Evolutionary conservation across 1,284 basidiomycete genomes (phyloP), one percentile per base, ranked within the genome.

Genomic region (Moesziomyces sp.): DNA sequence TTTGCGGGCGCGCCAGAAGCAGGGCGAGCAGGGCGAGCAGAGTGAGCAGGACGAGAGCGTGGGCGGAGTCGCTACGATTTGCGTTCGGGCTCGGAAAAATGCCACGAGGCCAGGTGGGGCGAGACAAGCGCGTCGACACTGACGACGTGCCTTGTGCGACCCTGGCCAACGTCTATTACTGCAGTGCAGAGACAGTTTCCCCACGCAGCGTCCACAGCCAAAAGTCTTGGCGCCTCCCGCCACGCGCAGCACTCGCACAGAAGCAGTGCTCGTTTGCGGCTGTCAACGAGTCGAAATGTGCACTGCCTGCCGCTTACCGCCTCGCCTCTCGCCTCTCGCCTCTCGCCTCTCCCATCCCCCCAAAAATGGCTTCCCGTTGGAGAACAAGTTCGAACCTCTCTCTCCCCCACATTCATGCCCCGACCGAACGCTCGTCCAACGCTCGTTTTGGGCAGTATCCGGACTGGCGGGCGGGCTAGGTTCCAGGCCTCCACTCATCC

Each of bases 51-150:
- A 18, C 13, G 35, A 40, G 38, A 34, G 30, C 30, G 10, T n/a
- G 38, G 38, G 38, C 38, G 16, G 38, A 40, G 38, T 40, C 14
- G 38, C 38, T 6, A 40, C 38, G 38, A 40, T 53, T 45, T 53
- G 23, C 52, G 44, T 46, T 57, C 47, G 55, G 55, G 43, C 48
- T 51, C 48, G 49, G 57, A 58, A 51, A 46, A 24, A 40, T 52
- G 57, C 57, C 57, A 58, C 48, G 49, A 50, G 49, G 44, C 43
- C 18, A 35, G 30, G 8, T 34, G 13, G 30, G 30, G 10, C 10
- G 30, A 13, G 10, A 14, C 35, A 40, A 18, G 16, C 16, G 38
- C 38, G 38, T 40, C 38, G 38, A 40, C 38, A 40, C 14, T 40
- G 38, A 5, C 35, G 35, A 35, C 5, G 35, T 6, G 35, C 26